Evolutionary conservation across 2,329 filamentous ascomycete genomes (phyloP), one percentile per base, ranked within the genome.

Genomic region (Ceratocystis variospora): DNA sequence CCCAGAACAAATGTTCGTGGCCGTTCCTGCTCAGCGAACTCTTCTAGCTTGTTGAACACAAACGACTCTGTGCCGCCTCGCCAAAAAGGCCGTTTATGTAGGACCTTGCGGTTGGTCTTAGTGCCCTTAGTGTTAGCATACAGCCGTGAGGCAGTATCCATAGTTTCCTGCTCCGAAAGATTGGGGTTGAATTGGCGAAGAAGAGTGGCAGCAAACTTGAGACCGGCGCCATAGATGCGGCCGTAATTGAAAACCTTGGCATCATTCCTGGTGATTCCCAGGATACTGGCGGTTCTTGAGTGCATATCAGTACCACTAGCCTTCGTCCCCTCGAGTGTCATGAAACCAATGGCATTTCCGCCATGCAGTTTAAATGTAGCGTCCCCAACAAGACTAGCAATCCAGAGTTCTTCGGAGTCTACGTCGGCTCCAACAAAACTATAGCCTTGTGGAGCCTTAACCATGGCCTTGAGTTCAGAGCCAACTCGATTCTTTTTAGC

Each of bases 221-320:
- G 78, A 0, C 94, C 95, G 3, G 94, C 95, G n/a, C 94, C 95
- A 72, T 99, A 99, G 62, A 99, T 99, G 50, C 95, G 89, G 6
- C 95, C 95, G 71, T 99, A 99, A 74, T 99, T 99, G 80, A 99
- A 99, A 0, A 99, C 85, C 74, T 99, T 99, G 67, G 94, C 94
- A 72, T 96, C 86, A 72, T 96, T 96, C 68, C 94, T 84, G 1
- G 90, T 95, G 68, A 99, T 99, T 5, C 92, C 93, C 1, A 99
- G 76, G 67, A 99, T 99, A 5, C 83, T 81, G 0, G 94, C 95
- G 33, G 94, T 99, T 41, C 93, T 89, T 5, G 92, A 96, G 76
- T 99, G 93, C 66, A 97, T 77, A 75, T 99, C 93, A 0, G 93
- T 99, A 3, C 93, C 93, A 2, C 89, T 90, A 5, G 90, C 87